phyloP scores from a whole-genome alignment of 148 eudicot species.

The Fagopyrum homotropicum region DNA sequence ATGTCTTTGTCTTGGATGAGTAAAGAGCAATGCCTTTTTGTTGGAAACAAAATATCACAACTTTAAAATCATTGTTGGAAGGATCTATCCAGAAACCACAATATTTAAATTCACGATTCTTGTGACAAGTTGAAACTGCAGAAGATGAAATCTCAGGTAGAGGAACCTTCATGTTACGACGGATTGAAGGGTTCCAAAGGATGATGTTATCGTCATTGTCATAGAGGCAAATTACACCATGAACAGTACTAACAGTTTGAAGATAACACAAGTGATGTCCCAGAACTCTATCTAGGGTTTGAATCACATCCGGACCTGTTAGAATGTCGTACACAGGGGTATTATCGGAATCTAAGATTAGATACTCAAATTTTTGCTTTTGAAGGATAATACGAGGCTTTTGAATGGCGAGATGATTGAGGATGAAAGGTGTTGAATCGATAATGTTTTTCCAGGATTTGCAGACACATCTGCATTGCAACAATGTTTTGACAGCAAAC shows the following conservation, averaged over 20 bases:
- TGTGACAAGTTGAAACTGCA: neutral
- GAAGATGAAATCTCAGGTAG: neutral
- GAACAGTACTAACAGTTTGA: neutral
- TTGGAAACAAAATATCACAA: neutral
- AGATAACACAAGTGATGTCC: neutral
- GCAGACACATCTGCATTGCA: neutral
- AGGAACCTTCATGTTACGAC: neutral
- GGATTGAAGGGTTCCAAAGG: constrained; percentile 8
- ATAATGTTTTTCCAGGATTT: neutral
- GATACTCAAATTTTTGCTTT: neutral
- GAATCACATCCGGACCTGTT: neutral
- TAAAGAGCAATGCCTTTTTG: neutral
- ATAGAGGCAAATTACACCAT: neutral
- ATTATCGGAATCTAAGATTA: neutral
- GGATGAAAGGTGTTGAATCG: neutral
- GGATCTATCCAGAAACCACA: neutral
- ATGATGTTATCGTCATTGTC: neutral
- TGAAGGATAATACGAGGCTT: neutral
- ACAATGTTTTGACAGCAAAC: neutral
- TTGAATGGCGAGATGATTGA: neutral
- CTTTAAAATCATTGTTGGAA: neutral
- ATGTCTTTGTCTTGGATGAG: neutral
- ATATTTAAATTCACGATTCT: neutral
- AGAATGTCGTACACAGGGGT: neutral
- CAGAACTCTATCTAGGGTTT: neutral